phyloP scores from a whole-genome alignment of 495 filamentous ascomycete genomes.

The Hypoxylon fuscum region DNA sequence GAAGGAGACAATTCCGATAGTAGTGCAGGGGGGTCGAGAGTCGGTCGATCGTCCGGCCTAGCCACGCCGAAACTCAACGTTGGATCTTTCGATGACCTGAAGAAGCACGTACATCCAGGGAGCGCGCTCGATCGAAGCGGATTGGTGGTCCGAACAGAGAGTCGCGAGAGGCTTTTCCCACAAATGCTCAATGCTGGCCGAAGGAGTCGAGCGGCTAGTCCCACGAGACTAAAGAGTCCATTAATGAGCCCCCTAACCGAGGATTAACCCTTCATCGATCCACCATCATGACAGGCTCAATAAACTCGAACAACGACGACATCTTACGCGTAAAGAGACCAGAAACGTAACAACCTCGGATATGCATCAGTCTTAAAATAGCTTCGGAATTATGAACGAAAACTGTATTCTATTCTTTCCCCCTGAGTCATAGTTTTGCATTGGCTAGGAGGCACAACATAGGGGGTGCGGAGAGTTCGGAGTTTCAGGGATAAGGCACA shows the following conservation, averaged over 20 bases:
- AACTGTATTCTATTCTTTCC: conserved; percentile 40
- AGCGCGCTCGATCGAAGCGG: conserved; percentile 77
- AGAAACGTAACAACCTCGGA: no score
- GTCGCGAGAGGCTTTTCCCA: conserved; percentile 71
- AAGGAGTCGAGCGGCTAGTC: conserved; percentile 70
- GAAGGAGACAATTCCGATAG: conserved; percentile 65
- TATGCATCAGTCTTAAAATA: no score
- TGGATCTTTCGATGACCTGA: conserved; percentile 65
- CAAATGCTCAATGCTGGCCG: conserved; percentile 60
- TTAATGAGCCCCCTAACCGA: conserved; percentile 61
- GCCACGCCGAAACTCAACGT: conserved; percentile 73
- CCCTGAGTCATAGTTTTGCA: conserved; percentile 7
- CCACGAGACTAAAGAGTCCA: conserved; percentile 72
- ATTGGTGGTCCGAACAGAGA: conserved; percentile 80
- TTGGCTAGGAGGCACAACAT: conserved; percentile 16
- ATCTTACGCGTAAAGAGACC: no score
- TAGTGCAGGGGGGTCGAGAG: conserved; percentile 56
- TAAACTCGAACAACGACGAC: no score
- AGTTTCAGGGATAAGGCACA: conserved; percentile 23
- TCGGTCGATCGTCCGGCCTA: conserved; percentile 67
- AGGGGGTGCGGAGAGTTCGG: conserved; percentile 26
- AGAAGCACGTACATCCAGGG: conserved; percentile 51
- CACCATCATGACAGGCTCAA: no score
- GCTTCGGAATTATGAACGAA: no score
- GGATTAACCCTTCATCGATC: no score